A percentile compares a stretch with the other conserved stretches of the same genome.
Evolutionary conservation across 306 rosid genomes (phyloP).

Genomic region (Macrotyloma uniflorum): DNA sequence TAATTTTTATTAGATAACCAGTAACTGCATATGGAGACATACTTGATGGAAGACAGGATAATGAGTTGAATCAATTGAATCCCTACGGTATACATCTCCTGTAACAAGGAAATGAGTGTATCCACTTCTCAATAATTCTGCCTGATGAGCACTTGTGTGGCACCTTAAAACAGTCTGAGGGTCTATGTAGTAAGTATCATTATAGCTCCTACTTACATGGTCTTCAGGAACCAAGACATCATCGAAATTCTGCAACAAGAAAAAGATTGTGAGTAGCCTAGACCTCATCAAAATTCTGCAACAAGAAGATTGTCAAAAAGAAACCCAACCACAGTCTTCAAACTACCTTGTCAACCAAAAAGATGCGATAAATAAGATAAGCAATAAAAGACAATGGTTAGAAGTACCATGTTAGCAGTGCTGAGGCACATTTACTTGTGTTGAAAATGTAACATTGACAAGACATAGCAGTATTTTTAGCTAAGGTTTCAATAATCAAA

Average conservation of each 20-base stretch:
- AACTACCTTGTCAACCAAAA: constrained; percentile 30
- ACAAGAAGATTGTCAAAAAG: constrained; percentile 35
- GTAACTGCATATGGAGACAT: constrained; percentile 14
- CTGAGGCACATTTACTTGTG: not conserved
- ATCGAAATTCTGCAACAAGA: constrained; percentile 86
- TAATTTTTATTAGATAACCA: constrained; percentile 21
- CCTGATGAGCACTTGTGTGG: constrained; percentile 99
- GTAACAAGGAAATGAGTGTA: constrained; percentile 94
- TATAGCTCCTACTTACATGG: constrained; percentile 92
- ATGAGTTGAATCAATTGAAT: constrained; percentile 98
- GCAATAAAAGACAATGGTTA: constrained; percentile 16
- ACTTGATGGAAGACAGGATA: constrained; percentile 98
- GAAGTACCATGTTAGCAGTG: not conserved
- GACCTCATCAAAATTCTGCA: constrained; percentile 93
- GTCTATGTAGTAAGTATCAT: constrained; percentile 88
- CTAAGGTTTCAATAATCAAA: constrained; percentile 1
- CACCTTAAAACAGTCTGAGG: constrained; percentile 89
- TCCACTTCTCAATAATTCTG: constrained; percentile 79
- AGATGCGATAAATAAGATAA: not conserved
- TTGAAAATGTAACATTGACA: not conserved
- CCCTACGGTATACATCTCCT: constrained; percentile 98
- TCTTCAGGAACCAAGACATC: constrained; percentile 97
- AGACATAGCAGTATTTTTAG: not conserved
- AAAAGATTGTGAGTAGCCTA: constrained; percentile 62
- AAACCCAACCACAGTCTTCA: constrained; percentile 17